Percentiles rank a stretch among this genome's conserved stretches.
Evolutionary conservation across 2,329 filamentous ascomycete genomes (phyloP).

Genomic region (Gremmenia infestans): DNA sequence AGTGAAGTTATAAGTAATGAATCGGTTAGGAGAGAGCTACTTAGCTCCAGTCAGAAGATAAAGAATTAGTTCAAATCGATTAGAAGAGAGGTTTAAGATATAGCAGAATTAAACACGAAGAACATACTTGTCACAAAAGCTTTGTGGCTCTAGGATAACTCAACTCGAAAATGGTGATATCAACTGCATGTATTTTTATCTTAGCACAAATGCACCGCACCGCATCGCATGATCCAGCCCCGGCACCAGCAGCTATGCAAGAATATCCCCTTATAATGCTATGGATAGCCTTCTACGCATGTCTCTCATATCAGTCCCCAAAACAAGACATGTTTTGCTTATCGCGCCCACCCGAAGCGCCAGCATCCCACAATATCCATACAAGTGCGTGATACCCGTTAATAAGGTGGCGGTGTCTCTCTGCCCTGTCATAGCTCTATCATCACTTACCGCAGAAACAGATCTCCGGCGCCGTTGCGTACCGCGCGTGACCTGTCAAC

Average conservation of each 20-base stretch:
- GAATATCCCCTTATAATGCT: background rate
- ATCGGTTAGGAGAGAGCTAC: too few species aligned
- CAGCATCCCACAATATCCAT: background rate
- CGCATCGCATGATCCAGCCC: background rate
- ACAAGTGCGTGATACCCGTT: background rate
- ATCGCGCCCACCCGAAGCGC: background rate
- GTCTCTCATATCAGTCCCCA: background rate
- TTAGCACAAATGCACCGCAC: background rate
- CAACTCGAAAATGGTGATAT: background rate
- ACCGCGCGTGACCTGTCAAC: constrained; percentile 54
- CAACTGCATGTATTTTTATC: background rate
- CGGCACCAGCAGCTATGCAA: background rate
- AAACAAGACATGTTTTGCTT: background rate
- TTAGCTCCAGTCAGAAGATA: too few species aligned
- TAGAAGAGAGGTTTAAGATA: too few species aligned
- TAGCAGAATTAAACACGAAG: too few species aligned
- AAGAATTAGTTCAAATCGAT: too few species aligned
- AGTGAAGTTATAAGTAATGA: too few species aligned
- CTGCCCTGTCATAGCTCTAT: too few species aligned
- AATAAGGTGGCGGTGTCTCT: too few species aligned
- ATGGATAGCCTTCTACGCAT: background rate
- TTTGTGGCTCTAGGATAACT: background rate
- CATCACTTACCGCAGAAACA: constrained; percentile 46
- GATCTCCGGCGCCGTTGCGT: constrained; percentile 56
- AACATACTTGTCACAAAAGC: too few species aligned